Percentiles rank a stretch among this genome's conserved stretches.
These are phyloP conservation scores for Cercospora zeina DNA, from an alignment of 2,329 filamentous ascomycete genomes.

Conservation along the genomic window DNA sequence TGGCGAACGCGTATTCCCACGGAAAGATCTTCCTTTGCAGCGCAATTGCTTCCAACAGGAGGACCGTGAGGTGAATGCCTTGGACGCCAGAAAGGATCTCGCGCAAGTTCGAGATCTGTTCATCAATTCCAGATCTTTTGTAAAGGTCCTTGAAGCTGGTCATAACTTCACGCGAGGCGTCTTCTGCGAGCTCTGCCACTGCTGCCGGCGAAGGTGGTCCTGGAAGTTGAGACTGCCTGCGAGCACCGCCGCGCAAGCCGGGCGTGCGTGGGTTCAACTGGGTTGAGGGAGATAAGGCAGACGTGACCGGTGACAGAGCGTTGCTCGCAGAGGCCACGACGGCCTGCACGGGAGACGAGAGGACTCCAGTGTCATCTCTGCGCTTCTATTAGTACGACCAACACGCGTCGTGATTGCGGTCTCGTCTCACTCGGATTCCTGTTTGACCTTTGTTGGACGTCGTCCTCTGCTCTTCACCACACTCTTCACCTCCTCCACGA, in stretches of 20 bases:
- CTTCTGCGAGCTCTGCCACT: constrained; percentile 74
- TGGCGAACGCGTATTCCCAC: constrained; percentile 69
- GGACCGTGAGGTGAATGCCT: constrained; percentile 67
- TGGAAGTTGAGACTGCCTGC: constrained; percentile 54
- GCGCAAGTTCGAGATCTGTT: constrained; percentile 65
- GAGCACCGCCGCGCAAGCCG: constrained; percentile 25
- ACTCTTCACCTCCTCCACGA: constrained; percentile 35
- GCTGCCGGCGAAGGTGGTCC: constrained; percentile 68
- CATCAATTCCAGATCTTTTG: constrained; percentile 65
- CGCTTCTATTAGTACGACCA: constrained; percentile 6
- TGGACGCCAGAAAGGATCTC: constrained; percentile 70
- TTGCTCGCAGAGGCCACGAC: constrained; percentile 21
- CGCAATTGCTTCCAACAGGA: constrained; percentile 68
- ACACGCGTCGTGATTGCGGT: background rate
- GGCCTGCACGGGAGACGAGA: constrained; percentile 27
- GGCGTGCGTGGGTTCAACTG: constrained; percentile 36
- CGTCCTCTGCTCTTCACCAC: constrained; percentile 34
- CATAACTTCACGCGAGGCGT: constrained; percentile 65
- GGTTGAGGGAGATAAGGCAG: constrained; percentile 26
- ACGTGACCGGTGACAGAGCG: constrained; percentile 24
- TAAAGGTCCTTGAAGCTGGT: constrained; percentile 65
- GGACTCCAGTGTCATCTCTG: constrained; percentile 28
- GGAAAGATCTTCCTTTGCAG: constrained; percentile 71
- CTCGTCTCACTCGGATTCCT: constrained; percentile 38
- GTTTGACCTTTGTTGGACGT: constrained; percentile 41